These are phyloP conservation scores for Metschnikowia sp. DNA, from an alignment of 805 yeast genomes.

Conservation along the genomic window DNA sequence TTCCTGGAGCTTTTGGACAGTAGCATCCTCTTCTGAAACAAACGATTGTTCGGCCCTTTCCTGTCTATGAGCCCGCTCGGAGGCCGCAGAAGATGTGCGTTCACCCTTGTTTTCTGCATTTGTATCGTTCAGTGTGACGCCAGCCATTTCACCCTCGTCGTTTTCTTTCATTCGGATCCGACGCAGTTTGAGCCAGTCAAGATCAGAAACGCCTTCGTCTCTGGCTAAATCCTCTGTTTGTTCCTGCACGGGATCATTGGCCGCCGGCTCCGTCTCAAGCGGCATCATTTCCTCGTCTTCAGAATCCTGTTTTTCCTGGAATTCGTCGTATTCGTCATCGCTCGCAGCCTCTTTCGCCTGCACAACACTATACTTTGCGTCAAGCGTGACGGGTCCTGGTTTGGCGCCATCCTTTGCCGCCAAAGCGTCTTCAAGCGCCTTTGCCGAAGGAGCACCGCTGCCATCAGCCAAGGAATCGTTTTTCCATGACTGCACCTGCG, in stretches of 20 bases:
- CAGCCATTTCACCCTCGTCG: slow-evolving; percentile 9
- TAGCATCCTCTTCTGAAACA: slow-evolving; percentile 42
- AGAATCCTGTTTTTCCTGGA: slow-evolving; percentile 31
- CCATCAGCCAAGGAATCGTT: slow-evolving; percentile 53
- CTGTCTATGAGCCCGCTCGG: too few species aligned
- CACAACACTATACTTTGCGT: slow-evolving; percentile 28
- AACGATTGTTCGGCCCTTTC: neutral
- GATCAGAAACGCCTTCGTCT: slow-evolving; percentile 60
- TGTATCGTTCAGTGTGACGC: neutral
- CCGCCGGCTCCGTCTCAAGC: slow-evolving; percentile 16
- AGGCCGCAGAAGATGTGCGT: too few species aligned
- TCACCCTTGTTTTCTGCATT: neutral
- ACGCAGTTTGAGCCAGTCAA: slow-evolving; percentile 82
- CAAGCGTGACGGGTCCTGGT: neutral
- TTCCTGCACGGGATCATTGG: slow-evolving; percentile 11
- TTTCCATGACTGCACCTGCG: slow-evolving; percentile 71
- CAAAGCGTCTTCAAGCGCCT: slow-evolving; percentile 43
- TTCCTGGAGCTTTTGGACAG: slow-evolving; percentile 48
- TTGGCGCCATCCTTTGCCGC: slow-evolving; percentile 20
- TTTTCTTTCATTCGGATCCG: slow-evolving; percentile 60
- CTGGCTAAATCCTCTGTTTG: slow-evolving; percentile 28
- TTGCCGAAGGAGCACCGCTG: slow-evolving; percentile 43
- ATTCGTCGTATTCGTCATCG: slow-evolving; percentile 54
- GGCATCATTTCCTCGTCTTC: slow-evolving; percentile 53
- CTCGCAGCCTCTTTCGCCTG: slow-evolving; percentile 42